Percentiles rank a stretch among this genome's conserved stretches.
phyloP scores from a whole-genome alignment of 305 asterid genomes.

The Fraxinus greggii region DNA sequence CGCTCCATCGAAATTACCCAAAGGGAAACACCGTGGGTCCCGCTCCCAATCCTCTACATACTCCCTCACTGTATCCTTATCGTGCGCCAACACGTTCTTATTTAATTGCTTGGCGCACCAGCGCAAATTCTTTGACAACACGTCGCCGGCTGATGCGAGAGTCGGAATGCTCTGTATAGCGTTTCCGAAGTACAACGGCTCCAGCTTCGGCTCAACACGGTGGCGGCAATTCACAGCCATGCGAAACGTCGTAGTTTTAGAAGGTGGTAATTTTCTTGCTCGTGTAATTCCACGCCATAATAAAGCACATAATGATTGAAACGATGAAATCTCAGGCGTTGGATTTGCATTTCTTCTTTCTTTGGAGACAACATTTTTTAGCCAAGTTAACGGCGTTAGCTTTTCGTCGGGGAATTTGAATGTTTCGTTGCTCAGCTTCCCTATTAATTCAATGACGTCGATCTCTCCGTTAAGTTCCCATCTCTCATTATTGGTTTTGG shows the following conservation, averaged over 20 bases:
- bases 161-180: constrained; percentile 55
- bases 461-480: constrained; percentile 19
- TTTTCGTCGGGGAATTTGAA: constrained; percentile 32
- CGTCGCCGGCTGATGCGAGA: constrained; percentile 41
- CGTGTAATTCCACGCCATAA: constrained; percentile 51
- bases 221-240: constrained; percentile 58
- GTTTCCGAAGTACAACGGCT: constrained; percentile 44
- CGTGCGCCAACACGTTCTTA: constrained; percentile 44
- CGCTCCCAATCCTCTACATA: constrained; percentile 44
- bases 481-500: constrained; percentile 28
- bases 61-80: constrained; percentile 29
- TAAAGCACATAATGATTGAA: constrained; percentile 41
- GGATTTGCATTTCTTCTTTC: constrained; percentile 13
- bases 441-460: constrained; percentile 40
- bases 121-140: constrained; percentile 32
- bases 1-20: constrained; percentile 55
- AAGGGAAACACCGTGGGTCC: constrained; percentile 51
- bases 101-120: constrained; percentile 56
- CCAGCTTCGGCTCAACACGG: constrained; percentile 45
- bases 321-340: constrained; percentile 41
- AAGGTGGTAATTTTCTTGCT: constrained; percentile 35
- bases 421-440: constrained; percentile 43
- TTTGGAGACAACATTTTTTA: constrained; percentile 28
- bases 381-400: constrained; percentile 35
- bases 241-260: constrained; percentile 44